Base-by-base conservation (phyloP, 2,329 filamentous ascomycete species). In the Didymellaceae sp. region DNA sequence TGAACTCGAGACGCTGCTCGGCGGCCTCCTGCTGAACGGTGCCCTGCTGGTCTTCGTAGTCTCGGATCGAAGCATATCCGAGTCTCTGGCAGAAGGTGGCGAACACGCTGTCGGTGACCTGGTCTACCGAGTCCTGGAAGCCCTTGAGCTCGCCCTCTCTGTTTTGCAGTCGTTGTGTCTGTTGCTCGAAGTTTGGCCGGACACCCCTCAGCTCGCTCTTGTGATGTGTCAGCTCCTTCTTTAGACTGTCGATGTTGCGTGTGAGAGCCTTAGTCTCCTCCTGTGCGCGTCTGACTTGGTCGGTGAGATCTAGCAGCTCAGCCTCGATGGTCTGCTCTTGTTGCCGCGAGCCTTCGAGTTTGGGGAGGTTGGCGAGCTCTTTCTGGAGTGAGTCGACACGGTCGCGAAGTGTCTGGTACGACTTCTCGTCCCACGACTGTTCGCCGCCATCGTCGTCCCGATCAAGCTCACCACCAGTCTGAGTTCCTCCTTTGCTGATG, bases 401-500 rank as follows among this genome's bases (percentile, higher is more conserved):
- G 56, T 86, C 87, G 63, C 87, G 83, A n/a, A 97, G 79, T 53
- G 90, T 90, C 58, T 96, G 90, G 22, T 97, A 85, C 62, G 97
- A 91, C 6, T 88, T 85, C 62, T 97, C 92, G 65, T 96, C 92
- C 75, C 95, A 97, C 43, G 89, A 84, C 50, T 91, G 87, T 58
- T 91, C 89, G 52, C 84, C 84, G 45, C 87, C 86, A 37, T 86
- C 83, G 35, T 88, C 85, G n/a, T 64, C 65, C 6, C 63, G 54
- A 1, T 86, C 87, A 22, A 91, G 88, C 55, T 91, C 88, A 59
- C 94, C 94, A 80, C 94, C 94, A 39, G 94, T 97, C 88, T 99
- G 97, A 44, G 95, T 82, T 67, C 94, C 94, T 35, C 90, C 91
- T 71, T 97, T 97, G 77, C 96, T 91, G 58, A 99, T 97, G 54